Base-by-base conservation (phyloP, 495 filamentous ascomycete genomes). In the Penicillium robsamsonii region DNA sequence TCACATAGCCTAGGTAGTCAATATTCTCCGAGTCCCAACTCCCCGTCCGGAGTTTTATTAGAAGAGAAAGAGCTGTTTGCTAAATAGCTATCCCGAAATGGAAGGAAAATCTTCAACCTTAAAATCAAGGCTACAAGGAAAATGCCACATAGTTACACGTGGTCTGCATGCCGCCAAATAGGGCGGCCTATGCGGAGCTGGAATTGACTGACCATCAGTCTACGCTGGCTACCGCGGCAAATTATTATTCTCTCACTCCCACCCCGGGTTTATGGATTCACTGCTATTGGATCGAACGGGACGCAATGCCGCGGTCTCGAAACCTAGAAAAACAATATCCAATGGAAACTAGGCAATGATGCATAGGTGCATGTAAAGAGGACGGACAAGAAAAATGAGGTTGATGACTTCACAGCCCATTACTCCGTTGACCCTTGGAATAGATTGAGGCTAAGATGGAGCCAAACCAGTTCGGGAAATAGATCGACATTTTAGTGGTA, bases 141-240 rank as follows among this genome's bases (percentile, higher is more conserved):
- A 37, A 37, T 11, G 12, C 0, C 3, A 15, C 5, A 15, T 5
- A 15, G 15, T 7, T n/a, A 5, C 35, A 17, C 35, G 35, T 17
- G 35, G 17, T 38, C 35, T 9, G 35, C 35, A 38, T 5, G n/a
- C 7, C 13, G 15, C n/a, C 31, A 15, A 35, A 35, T 15, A 35
- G 31, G 31, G 12, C 17, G 31, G 12, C 17, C 38, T 10, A 20
- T 27, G 25, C 38, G 20, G 15, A 46, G 15, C 20, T 17, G 15
- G 15, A 17, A n/a, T 38, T 38, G n/a, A 17, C 35, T 38, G 6
- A 12, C 20, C 11, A 6, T 22, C 20, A 43, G 18, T 43, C 13
- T 17, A 17, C 24, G 6, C 44, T 46, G 44, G 44, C 15, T 29
- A 46, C 25, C n/a, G 44, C 44, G 44, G 44, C 44, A 46, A 46